phyloP scores from a whole-genome alignment of 2,329 filamentous ascomycete species.

The Tolypocladium album region DNA sequence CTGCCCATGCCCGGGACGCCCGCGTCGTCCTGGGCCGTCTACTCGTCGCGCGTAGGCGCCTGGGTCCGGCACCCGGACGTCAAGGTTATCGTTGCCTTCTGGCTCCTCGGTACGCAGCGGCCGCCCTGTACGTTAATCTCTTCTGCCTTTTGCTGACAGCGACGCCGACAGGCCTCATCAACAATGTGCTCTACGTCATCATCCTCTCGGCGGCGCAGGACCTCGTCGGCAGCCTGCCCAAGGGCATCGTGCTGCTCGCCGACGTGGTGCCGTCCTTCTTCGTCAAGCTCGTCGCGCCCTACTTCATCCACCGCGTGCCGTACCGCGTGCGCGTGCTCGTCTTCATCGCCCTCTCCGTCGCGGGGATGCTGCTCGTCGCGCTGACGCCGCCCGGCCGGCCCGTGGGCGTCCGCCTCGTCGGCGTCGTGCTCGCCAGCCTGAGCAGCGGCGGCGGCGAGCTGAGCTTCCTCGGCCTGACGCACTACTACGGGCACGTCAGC shows the following conservation, averaged over 20 bases:
- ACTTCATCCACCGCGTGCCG: constrained; percentile 83
- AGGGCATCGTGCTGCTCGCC: constrained; percentile 84
- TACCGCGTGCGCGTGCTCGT: constrained; percentile 65
- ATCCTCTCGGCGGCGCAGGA: constrained; percentile 93
- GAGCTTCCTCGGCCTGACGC: constrained; percentile 82
- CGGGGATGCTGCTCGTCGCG: constrained; percentile 83
- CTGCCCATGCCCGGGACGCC: constrained; percentile 48
- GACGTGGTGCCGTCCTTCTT: constrained; percentile 85
- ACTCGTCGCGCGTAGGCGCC: constrained; percentile 51
- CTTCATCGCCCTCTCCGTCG: constrained; percentile 65
- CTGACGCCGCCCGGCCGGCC: constrained; percentile 58
- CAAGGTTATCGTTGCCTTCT: constrained; percentile 71
- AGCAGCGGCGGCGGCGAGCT: constrained; percentile 82
- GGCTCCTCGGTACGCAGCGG: constrained; percentile 67
- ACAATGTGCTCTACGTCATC: constrained; percentile 96
- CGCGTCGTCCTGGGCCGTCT: constrained; percentile 62
- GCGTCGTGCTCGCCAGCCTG: constrained; percentile 75
- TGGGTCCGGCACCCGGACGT: constrained; percentile 58
- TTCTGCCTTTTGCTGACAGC: constrained; percentile 3
- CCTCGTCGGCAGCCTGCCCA: constrained; percentile 84
- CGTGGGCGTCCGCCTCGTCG: constrained; percentile 65
- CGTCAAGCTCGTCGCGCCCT: constrained; percentile 80
- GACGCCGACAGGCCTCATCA: constrained; percentile 45
- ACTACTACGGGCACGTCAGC: constrained; percentile 83
- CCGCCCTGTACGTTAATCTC: not conserved